phyloP scores from a whole-genome alignment of 192 early-diverging fungal species.

The Backusella westeae region DNA sequence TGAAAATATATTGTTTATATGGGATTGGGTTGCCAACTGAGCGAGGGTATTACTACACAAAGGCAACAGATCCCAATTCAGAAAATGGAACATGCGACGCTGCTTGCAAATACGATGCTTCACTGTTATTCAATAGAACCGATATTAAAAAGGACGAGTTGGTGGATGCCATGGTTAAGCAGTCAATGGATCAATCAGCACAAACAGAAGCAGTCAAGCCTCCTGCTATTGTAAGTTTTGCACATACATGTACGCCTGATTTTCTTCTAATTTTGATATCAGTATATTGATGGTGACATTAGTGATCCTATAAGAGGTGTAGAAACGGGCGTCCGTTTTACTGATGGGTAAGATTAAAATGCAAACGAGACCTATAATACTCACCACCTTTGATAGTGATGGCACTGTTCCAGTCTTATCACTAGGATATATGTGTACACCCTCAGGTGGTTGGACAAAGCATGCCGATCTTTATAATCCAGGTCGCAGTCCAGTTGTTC shows the following conservation, averaged over 20 bases:
- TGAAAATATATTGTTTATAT: conserved; percentile 83
- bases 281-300: conserved; percentile 55
- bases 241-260: background rate
- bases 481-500: conserved; percentile 61
- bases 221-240: conserved; percentile 12
- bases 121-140: conserved; percentile 1
- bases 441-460: conserved; percentile 72
- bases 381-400: conserved; percentile 54
- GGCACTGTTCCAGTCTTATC: conserved; percentile 87
- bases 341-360: conserved; percentile 54
- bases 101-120: background rate
- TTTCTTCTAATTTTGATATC: background rate
- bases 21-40: conserved; percentile 80
- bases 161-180: conserved; percentile 9
- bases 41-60: conserved; percentile 75
- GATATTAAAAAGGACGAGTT: conserved; percentile 7
- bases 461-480: conserved; percentile 75
- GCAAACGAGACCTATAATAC: background rate
- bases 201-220: background rate
- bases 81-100: conserved; percentile 3
- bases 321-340: conserved; percentile 64
- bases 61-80: conserved; percentile 34
- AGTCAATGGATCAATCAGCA: conserved; percentile 17
- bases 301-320: conserved; percentile 58
- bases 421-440: conserved; percentile 84